Conservation (phyloP, 306 rosid species). For the Sicyos edulis region DNA sequence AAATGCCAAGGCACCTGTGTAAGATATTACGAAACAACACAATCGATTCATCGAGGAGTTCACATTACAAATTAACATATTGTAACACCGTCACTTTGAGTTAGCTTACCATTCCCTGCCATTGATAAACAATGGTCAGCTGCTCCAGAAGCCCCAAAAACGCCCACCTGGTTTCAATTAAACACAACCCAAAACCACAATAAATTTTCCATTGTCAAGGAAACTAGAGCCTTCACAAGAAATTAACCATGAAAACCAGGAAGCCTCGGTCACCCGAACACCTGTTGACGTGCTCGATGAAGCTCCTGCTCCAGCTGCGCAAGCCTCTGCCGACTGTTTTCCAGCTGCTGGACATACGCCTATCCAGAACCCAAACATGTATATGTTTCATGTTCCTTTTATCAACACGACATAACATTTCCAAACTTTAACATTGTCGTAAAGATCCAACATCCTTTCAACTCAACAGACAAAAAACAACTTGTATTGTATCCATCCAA, state of each 20-base stretch:
- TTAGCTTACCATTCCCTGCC: conserved; percentile 8
- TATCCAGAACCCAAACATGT: conserved; percentile 51
- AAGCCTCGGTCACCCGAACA: conserved; percentile 4
- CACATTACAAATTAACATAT: not conserved
- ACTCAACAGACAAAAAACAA: not conserved
- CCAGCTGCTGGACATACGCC: conserved; percentile 89
- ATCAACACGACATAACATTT: conserved; percentile 10
- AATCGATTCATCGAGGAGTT: not conserved
- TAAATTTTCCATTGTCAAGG: not conserved
- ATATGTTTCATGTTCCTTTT: conserved; percentile 36
- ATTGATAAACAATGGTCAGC: conserved; percentile 13
- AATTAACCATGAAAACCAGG: not conserved
- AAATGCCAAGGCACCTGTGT: conserved; percentile 53
- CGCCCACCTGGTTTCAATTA: conserved; percentile 2
- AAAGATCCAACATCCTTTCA: not conserved
- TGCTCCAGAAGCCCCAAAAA: conserved; percentile 10
- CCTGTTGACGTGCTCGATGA: conserved; percentile 70
- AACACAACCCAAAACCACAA: not conserved
- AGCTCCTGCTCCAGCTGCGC: conserved; percentile 72
- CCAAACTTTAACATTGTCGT: conserved; percentile 1
- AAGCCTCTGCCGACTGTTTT: conserved; percentile 57
- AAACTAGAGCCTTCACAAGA: not conserved
- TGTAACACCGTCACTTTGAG: not conserved
- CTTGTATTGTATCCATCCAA: not conserved
- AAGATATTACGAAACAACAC: not conserved